Percentiles rank a stretch among this genome's conserved stretches.
Evolutionary conservation across 441 rosid genomes (phyloP).

Genomic region (Capsella rubella): DNA sequence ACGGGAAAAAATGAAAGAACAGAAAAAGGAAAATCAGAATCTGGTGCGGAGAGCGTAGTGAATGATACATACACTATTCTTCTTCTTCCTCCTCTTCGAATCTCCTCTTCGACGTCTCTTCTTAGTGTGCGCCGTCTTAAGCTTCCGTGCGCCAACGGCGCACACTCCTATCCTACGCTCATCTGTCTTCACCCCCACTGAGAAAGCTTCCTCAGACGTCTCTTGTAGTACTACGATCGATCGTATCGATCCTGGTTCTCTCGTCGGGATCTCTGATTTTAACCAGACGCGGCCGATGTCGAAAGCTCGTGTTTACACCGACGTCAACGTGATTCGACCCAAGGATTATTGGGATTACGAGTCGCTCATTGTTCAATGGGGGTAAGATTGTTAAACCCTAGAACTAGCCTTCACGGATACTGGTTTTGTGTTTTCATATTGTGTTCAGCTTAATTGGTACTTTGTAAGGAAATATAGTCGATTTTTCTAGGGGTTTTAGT

Average conservation of each 20-base stretch:
- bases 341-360: constrained; percentile 72
- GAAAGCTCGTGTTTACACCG: constrained; percentile 63
- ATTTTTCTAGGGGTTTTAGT: not conserved
- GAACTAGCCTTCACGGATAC: constrained; percentile 54
- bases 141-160: constrained; percentile 56
- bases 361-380: constrained; percentile 64
- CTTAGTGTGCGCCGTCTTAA: constrained; percentile 55
- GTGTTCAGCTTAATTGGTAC: constrained; percentile 11
- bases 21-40: not conserved
- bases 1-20: too few species aligned
- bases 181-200: constrained; percentile 16
- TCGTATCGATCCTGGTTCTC: constrained; percentile 20
- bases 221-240: constrained; percentile 18
- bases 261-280: constrained; percentile 52
- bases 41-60: constrained; percentile 38
- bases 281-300: constrained; percentile 49
- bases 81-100: constrained; percentile 26
- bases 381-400: constrained; percentile 45
- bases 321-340: constrained; percentile 59
- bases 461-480: not conserved
- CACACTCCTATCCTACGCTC: constrained; percentile 54
- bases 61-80: constrained; percentile 39
- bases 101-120: constrained; percentile 52
- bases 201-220: constrained; percentile 14
- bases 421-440: not conserved